A percentile compares a stretch with the other conserved stretches of the same genome.
phyloP scores from a whole-genome alignment of 495 filamentous ascomycete genomes.

The Aspergillus conjunctus region DNA sequence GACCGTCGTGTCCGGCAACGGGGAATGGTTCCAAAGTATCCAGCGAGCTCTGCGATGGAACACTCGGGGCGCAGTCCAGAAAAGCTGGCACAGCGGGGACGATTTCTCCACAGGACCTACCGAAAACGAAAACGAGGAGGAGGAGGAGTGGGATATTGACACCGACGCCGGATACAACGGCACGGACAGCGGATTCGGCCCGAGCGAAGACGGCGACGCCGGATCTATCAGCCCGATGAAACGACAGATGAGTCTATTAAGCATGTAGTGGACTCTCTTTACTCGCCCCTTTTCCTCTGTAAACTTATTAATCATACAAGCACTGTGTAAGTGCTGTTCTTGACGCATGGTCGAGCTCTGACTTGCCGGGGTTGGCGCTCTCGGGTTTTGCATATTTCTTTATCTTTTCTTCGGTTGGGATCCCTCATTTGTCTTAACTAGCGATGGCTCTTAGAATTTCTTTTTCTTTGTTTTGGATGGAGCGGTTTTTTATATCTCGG shows the following conservation, averaged over 20 bases:
- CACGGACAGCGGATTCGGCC: conserved; percentile 53
- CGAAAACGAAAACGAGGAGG: conserved; percentile 47
- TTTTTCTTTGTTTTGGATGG: neutral
- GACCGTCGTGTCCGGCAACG: conserved; percentile 73
- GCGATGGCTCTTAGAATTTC: neutral
- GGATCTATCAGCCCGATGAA: conserved; percentile 64
- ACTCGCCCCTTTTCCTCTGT: conserved; percentile 7
- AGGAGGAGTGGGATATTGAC: conserved; percentile 72
- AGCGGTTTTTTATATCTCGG: neutral
- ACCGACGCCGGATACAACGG: conserved; percentile 65
- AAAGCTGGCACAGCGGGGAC: conserved; percentile 63
- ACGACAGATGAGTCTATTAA: conserved; percentile 66
- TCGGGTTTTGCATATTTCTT: neutral
- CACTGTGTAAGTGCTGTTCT: neutral
- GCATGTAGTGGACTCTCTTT: conserved; percentile 36
- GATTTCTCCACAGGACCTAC: conserved; percentile 33
- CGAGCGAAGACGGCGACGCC: conserved; percentile 64
- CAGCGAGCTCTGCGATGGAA: conserved; percentile 92
- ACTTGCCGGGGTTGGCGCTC: neutral
- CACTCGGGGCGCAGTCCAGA: conserved; percentile 80
- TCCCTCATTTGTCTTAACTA: conserved; percentile 5
- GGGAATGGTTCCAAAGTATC: conserved; percentile 95
- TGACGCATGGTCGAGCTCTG: neutral
- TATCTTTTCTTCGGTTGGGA: neutral
- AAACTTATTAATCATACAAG: neutral